These are phyloP conservation scores for Backusella westeae DNA, from an alignment of 192 early-diverging fungal species.

Conservation along the genomic window DNA sequence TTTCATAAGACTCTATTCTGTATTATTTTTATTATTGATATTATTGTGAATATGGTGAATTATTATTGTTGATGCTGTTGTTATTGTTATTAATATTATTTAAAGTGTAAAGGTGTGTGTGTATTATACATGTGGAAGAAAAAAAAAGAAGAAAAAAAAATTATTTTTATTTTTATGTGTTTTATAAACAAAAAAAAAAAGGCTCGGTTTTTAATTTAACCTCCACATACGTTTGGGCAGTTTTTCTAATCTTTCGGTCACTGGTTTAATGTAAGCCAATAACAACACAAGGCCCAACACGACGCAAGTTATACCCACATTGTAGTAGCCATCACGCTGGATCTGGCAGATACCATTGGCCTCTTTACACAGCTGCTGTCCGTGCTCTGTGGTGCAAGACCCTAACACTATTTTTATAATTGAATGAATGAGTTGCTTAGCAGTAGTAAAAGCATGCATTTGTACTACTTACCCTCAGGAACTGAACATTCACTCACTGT, in stretches of 20 bases:
- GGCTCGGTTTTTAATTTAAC: not conserved
- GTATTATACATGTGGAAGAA: not conserved
- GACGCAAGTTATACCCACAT: conserved; percentile 69
- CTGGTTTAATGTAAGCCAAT: conserved; percentile 58
- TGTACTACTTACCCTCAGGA: conserved; percentile 33
- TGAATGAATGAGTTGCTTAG: not conserved
- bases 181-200: not conserved
- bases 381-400: not conserved
- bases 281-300: conserved; percentile 64
- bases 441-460: not conserved
- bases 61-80: not conserved
- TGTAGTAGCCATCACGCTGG: conserved; percentile 85
- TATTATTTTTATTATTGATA: not conserved
- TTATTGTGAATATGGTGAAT: not conserved
- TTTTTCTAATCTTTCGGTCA: conserved; percentile 57
- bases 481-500: conserved; percentile 75
- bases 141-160: conserved; percentile 11
- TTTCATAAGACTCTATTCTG: not conserved
- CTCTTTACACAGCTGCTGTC: not conserved
- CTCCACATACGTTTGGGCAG: conserved; percentile 30
- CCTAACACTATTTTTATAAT: not conserved
- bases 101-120: too few species aligned
- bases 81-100: not conserved
- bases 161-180: not conserved
- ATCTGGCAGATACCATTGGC: conserved; percentile 49